Conservation (phyloP, 306 rosid genomes). For the Malus fusca region DNA sequence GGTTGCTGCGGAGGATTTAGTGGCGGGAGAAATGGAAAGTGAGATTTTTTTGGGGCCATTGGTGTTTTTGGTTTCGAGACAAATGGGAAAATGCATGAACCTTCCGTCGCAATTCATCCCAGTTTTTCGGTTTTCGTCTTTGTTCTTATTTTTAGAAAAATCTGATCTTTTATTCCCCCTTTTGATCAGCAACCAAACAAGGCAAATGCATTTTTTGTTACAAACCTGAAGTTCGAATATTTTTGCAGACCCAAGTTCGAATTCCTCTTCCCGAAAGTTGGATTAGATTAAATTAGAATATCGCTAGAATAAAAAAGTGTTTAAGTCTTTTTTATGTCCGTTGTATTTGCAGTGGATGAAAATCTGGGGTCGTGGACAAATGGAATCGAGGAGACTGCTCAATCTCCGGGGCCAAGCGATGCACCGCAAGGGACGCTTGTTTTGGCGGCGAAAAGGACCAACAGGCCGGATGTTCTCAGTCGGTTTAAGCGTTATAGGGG, state of each 20-base stretch:
- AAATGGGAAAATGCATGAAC: not conserved
- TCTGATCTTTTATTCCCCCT: not conserved
- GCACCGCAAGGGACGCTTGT: slow-evolving; percentile 45
- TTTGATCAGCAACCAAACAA: slow-evolving; percentile 10
- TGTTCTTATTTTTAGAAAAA: not conserved
- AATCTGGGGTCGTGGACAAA: slow-evolving; percentile 77
- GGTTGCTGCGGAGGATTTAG: slow-evolving; percentile 13
- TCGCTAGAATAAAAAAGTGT: too few species aligned
- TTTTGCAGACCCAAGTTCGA: too few species aligned
- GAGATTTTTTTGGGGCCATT: not conserved
- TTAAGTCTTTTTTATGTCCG: not conserved
- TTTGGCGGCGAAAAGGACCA: slow-evolving; percentile 75
- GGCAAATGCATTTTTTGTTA: not conserved
- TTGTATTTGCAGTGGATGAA: slow-evolving; percentile 38
- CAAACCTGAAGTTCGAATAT: not conserved
- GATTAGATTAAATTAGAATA: not conserved
- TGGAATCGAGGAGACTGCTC: slow-evolving; percentile 40
- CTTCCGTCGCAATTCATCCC: not conserved
- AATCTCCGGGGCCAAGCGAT: slow-evolving; percentile 56
- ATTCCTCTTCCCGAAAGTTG: too few species aligned
- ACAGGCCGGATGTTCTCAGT: slow-evolving; percentile 70
- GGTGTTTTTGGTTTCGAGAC: not conserved
- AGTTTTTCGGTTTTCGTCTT: not conserved
- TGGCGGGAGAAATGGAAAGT: not conserved
- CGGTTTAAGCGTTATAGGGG: slow-evolving; percentile 55